Base-by-base conservation (phyloP, 1,139 yeast genomes). In the Pneumocystis canis region DNA sequence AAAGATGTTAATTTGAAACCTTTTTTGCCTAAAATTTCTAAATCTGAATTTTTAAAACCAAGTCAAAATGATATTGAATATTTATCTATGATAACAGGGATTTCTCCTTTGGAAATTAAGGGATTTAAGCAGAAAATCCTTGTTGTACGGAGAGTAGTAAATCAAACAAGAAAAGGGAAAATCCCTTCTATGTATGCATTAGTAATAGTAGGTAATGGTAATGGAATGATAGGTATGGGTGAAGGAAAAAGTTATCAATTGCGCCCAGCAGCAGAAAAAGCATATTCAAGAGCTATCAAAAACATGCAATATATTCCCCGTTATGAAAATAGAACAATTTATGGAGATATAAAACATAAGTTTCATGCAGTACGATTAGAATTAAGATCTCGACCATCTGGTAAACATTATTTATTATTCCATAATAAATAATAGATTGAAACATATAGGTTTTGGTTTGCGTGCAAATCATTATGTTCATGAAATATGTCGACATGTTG, bases 171-270 rank as follows among this genome's bases (percentile, higher is more conserved):
- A 60, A 88, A 89, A 78, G 98, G 98, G 73, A 92, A 90, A 73
- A 88, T 89, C 68, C 84, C 86, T 60, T 84, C 89, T 60, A 86
- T 84, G 73, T 92, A 88, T 73, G 87, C 90, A 0, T 75, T 92
- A 70, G 94, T 90, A 9, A 88, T 90, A 57, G 96, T 87, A 7
- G 99, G 99, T 60, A 96, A 94, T 74, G 81, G 84, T 65, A 85
- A 87, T 68, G 99, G 99, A 67, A 87, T 89, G 84, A 79, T 90
- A 66, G 98, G 98, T 59, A 78, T 90, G 61, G 99, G 98, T 63
- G 96, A 89, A 74, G 99, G 98, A 65, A 88, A 88, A 72, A 90
- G 92, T 65, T 79, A 89, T 69, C 85, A 83, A 66, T 89, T 87
- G 66, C 82, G 86, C 76, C 81, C 82, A 63, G 96, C 98, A 1